Evolutionary conservation across 2,329 filamentous ascomycete species (phyloP).

Genomic region (Cladosporium velox): DNA sequence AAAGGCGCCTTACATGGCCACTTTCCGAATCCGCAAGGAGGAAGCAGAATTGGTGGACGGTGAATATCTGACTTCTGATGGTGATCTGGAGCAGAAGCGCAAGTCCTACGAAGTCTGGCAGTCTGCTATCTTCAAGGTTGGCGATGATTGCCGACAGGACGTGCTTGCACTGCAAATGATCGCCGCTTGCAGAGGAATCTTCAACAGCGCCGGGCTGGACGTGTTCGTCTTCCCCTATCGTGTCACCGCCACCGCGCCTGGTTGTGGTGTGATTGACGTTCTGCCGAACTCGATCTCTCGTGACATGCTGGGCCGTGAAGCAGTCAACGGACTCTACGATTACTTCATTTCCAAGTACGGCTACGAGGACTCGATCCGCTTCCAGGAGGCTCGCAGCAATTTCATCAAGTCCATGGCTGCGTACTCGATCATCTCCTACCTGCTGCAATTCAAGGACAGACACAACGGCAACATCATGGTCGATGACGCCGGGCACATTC

Average conservation of each 20-base stretch:
- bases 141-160: conserved; percentile 96
- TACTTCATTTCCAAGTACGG: conserved; percentile 98
- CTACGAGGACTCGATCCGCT: conserved; percentile 89
- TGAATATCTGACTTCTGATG: conserved; percentile 17
- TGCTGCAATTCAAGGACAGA: conserved; percentile 97
- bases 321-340: conserved; percentile 96
- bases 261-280: conserved; percentile 97
- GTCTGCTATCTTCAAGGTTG: conserved; percentile 99
- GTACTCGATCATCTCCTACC: conserved; percentile 94
- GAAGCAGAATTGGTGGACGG: conserved; percentile 56
- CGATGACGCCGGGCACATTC: conserved; percentile 92
- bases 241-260: conserved; percentile 94
- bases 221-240: conserved; percentile 97
- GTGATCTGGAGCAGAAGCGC: conserved; percentile 24
- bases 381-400: conserved; percentile 92
- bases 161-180: conserved; percentile 97
- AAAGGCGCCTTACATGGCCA: conserved; percentile 98
- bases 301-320: conserved; percentile 97
- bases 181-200: conserved; percentile 93
- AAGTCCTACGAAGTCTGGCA: conserved; percentile 91
- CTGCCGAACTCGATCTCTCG: conserved; percentile 96
- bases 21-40: conserved; percentile 91
- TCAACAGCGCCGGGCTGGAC: conserved; percentile 90
- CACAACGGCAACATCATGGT: conserved; percentile 99
- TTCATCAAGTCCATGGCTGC: conserved; percentile 99